Base-by-base conservation (phyloP, 2,329 filamentous ascomycete genomes). In the Thelonectria rubi region DNA sequence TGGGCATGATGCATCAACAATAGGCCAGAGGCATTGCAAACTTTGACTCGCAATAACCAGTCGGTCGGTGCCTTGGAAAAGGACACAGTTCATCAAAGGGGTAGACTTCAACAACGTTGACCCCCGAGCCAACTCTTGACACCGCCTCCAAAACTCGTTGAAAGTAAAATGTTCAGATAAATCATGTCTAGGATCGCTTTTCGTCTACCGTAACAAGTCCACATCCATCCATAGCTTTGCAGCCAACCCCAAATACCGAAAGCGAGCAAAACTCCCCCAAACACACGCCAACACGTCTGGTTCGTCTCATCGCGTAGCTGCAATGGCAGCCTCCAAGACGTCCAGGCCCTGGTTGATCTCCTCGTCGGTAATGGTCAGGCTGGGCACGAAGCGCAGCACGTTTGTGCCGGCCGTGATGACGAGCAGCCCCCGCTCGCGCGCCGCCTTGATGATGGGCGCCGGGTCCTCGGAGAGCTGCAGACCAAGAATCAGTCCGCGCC, bases 401-500 rank as follows among this genome's bases (percentile, higher is more conserved):
- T 98, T 97, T 30, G 89, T 93, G 1, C 95, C 95, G 26, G 93
- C 94, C 1, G 93, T 97, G 73, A 99, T 97, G 62, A 99, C 83
- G 61, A 99, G 77, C 72, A 99, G 77, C 0, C 95, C 95, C 62
- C 93, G 85, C 81, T 98, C 93, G 63, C 95, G 84, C 17, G 94
- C 93, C 11, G 93, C 94, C 66, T 90, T 93, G 63, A 99, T 84
- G 62, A 99, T 88, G 12, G 83, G 85, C 17, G 85, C 84, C 30
- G 88, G 92, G 74, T 95, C 91, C 66, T 87, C 82, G 7, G 84
- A 87, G 58, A 99, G 80, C 80, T 99, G 95, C 46, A 97, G 77
- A 21, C 95, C 95, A 10, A 98, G 80, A 60, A 98, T 93, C 72
- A 99, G 77, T 9, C 95, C 95, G 57, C 86, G 86, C 11, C 95